Evolutionary conservation across 805 yeast genomes (phyloP), one percentile per base, ranked within the genome.

Genomic region (Sugiyamaella qingdaonensis): DNA sequence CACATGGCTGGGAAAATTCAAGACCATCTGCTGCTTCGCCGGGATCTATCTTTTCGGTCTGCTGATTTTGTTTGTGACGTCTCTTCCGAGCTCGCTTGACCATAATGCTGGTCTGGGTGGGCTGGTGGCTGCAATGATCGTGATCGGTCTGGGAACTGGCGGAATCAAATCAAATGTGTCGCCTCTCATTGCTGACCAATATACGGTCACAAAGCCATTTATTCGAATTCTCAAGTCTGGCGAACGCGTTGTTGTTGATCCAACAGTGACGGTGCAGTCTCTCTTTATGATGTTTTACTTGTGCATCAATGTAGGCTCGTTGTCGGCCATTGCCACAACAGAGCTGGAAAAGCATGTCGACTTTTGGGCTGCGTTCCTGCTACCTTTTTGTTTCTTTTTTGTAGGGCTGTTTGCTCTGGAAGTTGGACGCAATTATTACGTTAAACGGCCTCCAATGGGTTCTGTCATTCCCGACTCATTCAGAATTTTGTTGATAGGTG

Each of bases 101-200:
- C 55, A 54, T 36, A 57, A 58, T 16, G 78, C 81, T 29, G 80
- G 87, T 31, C 66, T 81, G 51, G 89, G 83, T 57, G 91, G 92
- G 41, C 80, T 81, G 54, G 65, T 79, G 48, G 73, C 74, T 43
- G 76, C 81, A 32, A 77, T 82, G 69, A 69, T 81, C 54, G 68
- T 81, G 50, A 79, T 87, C 61, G 92, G 92, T 60, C 61, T 85
- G 37, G 92, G 89, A 39, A 84, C 94, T 32, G 94, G 94, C 64
- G 85, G 89, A 61, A 87, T 87, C 65, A 87, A 87, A 67, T 76
- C 90, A 39, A 86, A 86, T 62, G 81, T 86, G 31, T 80, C 89
- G 4, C 85, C 86, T 16, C 74, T 87, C 65, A 81, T 87, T 65
- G 91, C 89, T 46, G 87, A 84, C 62, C 88, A 84, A 69, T 82